phyloP scores from a whole-genome alignment of 768 basidiomycete genomes.

The Macrolepiota albuminosa region DNA sequence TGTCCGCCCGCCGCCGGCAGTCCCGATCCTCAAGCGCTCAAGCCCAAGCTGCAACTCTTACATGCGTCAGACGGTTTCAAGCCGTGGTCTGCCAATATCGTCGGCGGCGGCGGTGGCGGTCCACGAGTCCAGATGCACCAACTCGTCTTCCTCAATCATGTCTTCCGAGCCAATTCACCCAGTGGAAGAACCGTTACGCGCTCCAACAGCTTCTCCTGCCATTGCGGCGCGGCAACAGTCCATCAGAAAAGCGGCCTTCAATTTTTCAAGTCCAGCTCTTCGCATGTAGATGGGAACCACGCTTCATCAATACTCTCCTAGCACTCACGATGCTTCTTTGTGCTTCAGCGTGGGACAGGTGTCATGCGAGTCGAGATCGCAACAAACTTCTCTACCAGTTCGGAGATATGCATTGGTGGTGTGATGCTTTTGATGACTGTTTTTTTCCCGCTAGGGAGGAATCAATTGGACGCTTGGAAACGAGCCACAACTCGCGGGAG shows the following conservation, averaged over 20 bases:
- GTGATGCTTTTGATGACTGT: conserved; percentile 3
- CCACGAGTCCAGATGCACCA: not conserved
- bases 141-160: not conserved
- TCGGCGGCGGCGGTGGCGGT: conserved; percentile 2
- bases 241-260: not conserved
- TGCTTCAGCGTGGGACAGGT: conserved; percentile 5
- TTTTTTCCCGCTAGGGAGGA: not conserved
- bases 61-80: not conserved
- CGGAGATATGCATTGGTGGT: not conserved
- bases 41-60: too few relatives aligned
- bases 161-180: not conserved
- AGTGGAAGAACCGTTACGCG: not conserved
- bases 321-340: conserved; percentile 7
- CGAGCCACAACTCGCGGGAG: conserved; percentile 2
- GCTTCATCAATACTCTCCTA: not conserved
- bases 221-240: not conserved
- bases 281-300: conserved; percentile 1
- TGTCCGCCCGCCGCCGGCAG: not conserved
- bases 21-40: not conserved
- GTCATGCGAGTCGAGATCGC: not conserved
- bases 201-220: not conserved
- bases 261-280: not conserved
- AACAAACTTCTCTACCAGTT: not conserved
- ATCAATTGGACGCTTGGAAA: not conserved
- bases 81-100: not conserved